A percentile compares a stretch with the other conserved stretches of the same genome.
These are phyloP conservation scores for Mycena rebaudengoi DNA, from an alignment of 768 basidiomycete species.

Conservation along the genomic window DNA sequence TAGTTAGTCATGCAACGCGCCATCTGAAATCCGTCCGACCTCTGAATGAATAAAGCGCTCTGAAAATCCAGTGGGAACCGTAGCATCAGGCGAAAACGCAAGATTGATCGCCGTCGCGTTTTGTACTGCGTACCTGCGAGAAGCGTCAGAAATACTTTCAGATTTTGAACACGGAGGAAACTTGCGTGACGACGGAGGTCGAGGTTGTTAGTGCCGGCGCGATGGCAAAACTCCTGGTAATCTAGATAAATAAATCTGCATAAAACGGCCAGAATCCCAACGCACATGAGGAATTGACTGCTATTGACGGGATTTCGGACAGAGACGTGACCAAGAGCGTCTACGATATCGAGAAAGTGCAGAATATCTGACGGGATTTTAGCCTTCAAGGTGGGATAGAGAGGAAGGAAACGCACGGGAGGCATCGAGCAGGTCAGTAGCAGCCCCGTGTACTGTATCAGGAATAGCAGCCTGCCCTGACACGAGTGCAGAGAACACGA, in stretches of 20 bases:
- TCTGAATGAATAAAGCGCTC: conserved; percentile 4
- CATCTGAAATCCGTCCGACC: neutral
- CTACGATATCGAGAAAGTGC: neutral
- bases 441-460: neutral
- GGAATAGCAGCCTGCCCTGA: too few species aligned
- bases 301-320: conserved; percentile 2
- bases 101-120: neutral
- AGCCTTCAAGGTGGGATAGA: neutral
- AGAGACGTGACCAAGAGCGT: conserved; percentile 2
- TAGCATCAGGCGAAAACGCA: neutral
- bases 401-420: neutral
- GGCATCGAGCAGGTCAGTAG: neutral
- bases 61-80: neutral
- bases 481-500: too few species aligned
- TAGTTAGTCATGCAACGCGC: neutral
- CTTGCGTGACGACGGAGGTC: neutral
- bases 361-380: conserved; percentile 2
- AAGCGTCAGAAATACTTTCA: neutral
- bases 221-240: neutral
- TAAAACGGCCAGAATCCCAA: neutral
- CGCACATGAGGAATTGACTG: conserved; percentile 3
- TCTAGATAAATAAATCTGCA: neutral
- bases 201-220: neutral
- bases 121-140: neutral
- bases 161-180: neutral